Conservation (phyloP, 2,329 filamentous ascomycete genomes). For the Penicillium sp. region DNA sequence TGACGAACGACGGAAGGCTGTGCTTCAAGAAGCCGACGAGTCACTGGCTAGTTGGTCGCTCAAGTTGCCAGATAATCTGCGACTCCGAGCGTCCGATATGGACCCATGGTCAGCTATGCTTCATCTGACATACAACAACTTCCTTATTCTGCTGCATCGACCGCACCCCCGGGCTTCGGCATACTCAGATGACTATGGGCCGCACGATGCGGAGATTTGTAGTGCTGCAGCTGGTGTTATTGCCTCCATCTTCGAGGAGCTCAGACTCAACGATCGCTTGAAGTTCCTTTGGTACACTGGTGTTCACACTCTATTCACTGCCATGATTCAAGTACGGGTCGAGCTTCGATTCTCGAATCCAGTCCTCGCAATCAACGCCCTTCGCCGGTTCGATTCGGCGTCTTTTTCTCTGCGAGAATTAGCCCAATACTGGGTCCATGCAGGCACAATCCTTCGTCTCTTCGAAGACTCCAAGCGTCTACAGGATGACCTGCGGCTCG, state of each 20-base stretch:
- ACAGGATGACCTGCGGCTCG: conserved; percentile 45
- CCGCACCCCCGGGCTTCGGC: conserved; percentile 49
- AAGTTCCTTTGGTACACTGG: conserved; percentile 51
- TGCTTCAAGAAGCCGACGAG: conserved; percentile 46
- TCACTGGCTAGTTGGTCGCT: conserved; percentile 49
- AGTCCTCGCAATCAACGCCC: conserved; percentile 50
- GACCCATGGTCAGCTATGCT: conserved; percentile 51
- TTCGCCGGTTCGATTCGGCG: conserved; percentile 50
- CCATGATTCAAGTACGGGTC: conserved; percentile 53
- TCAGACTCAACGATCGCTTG: conserved; percentile 46
- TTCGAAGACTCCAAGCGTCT: conserved; percentile 50
- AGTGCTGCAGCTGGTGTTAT: conserved; percentile 51
- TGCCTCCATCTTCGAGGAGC: conserved; percentile 50
- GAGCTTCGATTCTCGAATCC: conserved; percentile 52
- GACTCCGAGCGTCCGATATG: conserved; percentile 46
- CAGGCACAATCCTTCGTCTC: conserved; percentile 47
- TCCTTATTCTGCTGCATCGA: conserved; percentile 50
- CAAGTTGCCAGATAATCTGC: conserved; percentile 45
- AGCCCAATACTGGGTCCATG: conserved; percentile 49
- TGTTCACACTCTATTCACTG: conserved; percentile 50
- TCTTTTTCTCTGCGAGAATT: conserved; percentile 47
- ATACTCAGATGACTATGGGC: conserved; percentile 50
- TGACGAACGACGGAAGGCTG: conserved; percentile 46
- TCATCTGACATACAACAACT: conserved; percentile 52
- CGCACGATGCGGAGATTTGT: conserved; percentile 51